These are phyloP conservation scores for Starmerella vitae DNA, from an alignment of 805 yeast species.

Conservation along the genomic window DNA sequence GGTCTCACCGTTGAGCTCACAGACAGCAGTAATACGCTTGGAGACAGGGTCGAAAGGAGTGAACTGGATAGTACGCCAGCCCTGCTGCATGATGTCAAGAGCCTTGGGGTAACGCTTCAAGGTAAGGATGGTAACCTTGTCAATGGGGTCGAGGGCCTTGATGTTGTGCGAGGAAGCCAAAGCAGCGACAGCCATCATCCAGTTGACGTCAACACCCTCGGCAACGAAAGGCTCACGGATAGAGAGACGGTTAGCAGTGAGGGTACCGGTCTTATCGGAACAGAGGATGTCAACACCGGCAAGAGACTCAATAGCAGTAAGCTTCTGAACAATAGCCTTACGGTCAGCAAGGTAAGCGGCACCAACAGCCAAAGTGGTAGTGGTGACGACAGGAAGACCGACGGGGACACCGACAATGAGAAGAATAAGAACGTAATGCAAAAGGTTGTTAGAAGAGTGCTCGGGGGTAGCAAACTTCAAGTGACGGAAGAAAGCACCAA, in stretches of 20 bases:
- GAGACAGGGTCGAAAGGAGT: conserved; percentile 97
- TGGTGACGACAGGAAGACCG: conserved; percentile 95
- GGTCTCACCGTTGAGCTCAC: conserved; percentile 92
- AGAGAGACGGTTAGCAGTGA: conserved; percentile 90
- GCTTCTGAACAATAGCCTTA: conserved; percentile 92
- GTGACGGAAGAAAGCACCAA: conserved; percentile 91
- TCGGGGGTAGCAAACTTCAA: conserved; percentile 60
- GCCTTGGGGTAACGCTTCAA: conserved; percentile 85
- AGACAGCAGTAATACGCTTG: conserved; percentile 88
- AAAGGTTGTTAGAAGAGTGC: conserved; percentile 35
- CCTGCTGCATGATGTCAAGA: conserved; percentile 30
- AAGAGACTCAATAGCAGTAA: conserved; percentile 89
- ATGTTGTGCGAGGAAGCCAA: conserved; percentile 95
- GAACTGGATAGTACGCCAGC: conserved; percentile 47
- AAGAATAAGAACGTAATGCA: conserved; percentile 86
- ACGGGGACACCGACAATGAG: conserved; percentile 97
- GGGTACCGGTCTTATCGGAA: conserved; percentile 95
- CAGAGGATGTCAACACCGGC: conserved; percentile 96
- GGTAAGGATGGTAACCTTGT: conserved; percentile 89
- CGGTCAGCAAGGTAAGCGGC: conserved; percentile 95
- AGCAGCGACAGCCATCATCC: conserved; percentile 94
- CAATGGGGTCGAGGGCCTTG: conserved; percentile 96
- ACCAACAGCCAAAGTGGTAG: conserved; percentile 98
- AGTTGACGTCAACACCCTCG: conserved; percentile 93
- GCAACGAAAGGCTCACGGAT: conserved; percentile 96